Conservation (phyloP, 2,329 filamentous ascomycete genomes). For the Fusarium pseudograminearum region DNA sequence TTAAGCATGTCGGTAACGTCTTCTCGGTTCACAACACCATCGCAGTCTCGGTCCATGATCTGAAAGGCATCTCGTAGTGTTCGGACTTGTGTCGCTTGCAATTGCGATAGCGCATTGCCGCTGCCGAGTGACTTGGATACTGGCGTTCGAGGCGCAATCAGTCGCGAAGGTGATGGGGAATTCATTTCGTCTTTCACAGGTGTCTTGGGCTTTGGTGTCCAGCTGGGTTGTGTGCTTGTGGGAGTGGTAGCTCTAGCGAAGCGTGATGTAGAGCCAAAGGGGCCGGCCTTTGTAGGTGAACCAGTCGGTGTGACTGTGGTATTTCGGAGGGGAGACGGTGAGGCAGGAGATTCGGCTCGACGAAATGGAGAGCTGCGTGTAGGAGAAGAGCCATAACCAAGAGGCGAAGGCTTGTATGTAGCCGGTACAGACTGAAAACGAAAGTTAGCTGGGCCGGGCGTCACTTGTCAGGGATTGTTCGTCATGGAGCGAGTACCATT, state of each 20-base stretch:
- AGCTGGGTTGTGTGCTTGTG: conserved; percentile 49
- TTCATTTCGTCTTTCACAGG: conserved; percentile 37
- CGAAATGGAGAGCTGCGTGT: conserved; percentile 73
- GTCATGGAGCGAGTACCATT: conserved; percentile 51
- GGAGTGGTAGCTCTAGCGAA: conserved; percentile 59
- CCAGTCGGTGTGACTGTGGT: conserved; percentile 67
- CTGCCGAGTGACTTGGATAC: conserved; percentile 55
- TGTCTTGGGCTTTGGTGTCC: conserved; percentile 54
- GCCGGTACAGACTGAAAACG: conserved; percentile 63
- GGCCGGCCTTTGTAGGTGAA: conserved; percentile 66
- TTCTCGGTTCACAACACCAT: conserved; percentile 83
- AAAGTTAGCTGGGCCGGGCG: conserved; percentile 46
- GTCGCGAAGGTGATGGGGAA: conserved; percentile 48
- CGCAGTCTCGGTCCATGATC: conserved; percentile 89
- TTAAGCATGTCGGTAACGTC: conserved; percentile 89
- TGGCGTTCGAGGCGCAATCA: conserved; percentile 49
- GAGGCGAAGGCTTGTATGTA: conserved; percentile 76
- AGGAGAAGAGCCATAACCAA: conserved; percentile 75
- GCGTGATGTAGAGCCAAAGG: conserved; percentile 47
- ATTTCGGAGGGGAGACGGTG: conserved; percentile 73
- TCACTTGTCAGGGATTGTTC: conserved; percentile 43
- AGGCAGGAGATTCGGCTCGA: conserved; percentile 71
- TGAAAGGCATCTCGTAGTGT: conserved; percentile 93
- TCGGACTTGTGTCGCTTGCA: conserved; percentile 85
- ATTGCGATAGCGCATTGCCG: conserved; percentile 72